Base-by-base conservation (phyloP, 352 stramenopile species). In the Phytophthora fragariaefolia region DNA sequence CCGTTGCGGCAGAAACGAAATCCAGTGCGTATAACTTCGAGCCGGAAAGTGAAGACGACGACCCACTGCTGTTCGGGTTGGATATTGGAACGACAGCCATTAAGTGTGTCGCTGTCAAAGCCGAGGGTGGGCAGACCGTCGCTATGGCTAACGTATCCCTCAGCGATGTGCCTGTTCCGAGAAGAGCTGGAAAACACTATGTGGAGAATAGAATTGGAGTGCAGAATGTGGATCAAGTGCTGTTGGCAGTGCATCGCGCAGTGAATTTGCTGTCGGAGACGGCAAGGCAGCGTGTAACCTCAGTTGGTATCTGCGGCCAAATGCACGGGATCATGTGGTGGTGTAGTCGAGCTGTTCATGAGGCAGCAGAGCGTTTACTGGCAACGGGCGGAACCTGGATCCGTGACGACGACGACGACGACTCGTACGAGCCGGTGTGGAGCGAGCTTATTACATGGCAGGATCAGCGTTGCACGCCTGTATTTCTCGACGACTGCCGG, bases 261-360 rank as follows among this genome's bases (percentile, higher is more conserved):
- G 55, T 91, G 20, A 47, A 34, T 5, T 43, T 63, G 64, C 56
- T 92, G 12, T 77, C 80, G 1, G 55, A 38, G 22, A 46, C 62
- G 22, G 28, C 58, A 28, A 53, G 78, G 24, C 36, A 45, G 23
- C 62, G 68, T 18, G 40, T 89, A 20, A 52, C 53, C 22, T 83
- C 76, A 0, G 59, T 95, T 30, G 83, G 82, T 4, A 84, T 95
- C 58, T 95, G 87, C 32, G 87, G 87, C 38, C 87, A 95, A 85
- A 95, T 95, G 87, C 87, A 95, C 48, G 87, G 87, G 6, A 93
- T 95, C 47, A 68, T 93, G 42, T 95, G 87, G 87, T 95, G 87
- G 87, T 78, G 73, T 27, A 80, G 79, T 23, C 76, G 68, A 2
- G 68, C 71, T 0, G 80, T 90, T 22, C 30, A 66, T 10, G 62